Evolutionary conservation across 768 basidiomycete species (phyloP).

Genomic region (Artomyces pyxidatus): DNA sequence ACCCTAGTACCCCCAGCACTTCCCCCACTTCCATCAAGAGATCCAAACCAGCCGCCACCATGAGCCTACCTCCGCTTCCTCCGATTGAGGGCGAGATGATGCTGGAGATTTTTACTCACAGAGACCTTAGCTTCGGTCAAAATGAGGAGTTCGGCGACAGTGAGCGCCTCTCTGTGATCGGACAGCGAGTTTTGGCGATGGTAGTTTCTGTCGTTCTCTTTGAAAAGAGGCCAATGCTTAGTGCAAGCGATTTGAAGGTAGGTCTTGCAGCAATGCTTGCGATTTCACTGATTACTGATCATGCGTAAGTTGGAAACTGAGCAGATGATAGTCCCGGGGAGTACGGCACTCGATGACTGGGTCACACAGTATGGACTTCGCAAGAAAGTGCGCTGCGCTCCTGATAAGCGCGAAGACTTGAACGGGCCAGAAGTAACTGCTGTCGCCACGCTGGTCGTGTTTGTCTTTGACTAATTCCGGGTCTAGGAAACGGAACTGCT

Average conservation of each 20-base stretch:
- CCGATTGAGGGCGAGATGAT: constrained; percentile 44
- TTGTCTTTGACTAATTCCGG: neutral
- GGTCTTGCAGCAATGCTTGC: constrained; percentile 16
- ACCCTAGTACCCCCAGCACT: neutral
- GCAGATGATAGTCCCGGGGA: neutral
- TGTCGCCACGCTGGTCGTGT: neutral
- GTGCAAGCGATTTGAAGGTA: constrained; percentile 43
- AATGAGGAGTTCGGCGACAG: constrained; percentile 42
- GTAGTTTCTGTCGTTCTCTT: constrained; percentile 41
- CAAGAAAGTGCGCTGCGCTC: constrained; percentile 6
- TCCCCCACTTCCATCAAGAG: constrained; percentile 28
- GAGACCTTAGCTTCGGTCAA: constrained; percentile 39
- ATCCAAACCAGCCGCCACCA: constrained; percentile 22
- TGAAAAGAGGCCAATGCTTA: constrained; percentile 41
- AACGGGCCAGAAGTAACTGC: neutral
- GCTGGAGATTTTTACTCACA: constrained; percentile 66
- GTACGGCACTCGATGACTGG: constrained; percentile 8
- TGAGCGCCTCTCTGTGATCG: constrained; percentile 47
- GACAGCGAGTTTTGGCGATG: constrained; percentile 38
- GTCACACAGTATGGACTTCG: constrained; percentile 10
- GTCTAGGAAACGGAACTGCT: constrained; percentile 9
- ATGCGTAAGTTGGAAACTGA: neutral
- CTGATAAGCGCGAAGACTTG: constrained; percentile 1
- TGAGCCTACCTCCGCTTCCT: constrained; percentile 36
- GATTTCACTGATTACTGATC: neutral